Base-by-base conservation (phyloP, 441 rosid genomes). In the Brassica balearica region DNA sequence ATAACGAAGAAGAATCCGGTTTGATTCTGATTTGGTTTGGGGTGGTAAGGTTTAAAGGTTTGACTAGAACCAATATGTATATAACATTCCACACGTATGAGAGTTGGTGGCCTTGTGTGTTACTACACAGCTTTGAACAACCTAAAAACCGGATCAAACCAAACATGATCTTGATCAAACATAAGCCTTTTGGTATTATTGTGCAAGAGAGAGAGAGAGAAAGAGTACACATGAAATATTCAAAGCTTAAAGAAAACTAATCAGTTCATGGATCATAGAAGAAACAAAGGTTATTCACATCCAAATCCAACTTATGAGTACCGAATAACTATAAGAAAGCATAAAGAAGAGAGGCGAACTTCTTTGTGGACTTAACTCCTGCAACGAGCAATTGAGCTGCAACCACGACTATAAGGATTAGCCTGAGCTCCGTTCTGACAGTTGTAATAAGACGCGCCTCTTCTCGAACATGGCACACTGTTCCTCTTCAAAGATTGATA, bases 381-480 rank as follows among this genome's bases (percentile, higher is more conserved):
- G 82, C 93, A 89, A 25, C 78, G 83, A 72, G 91, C 78, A 64
- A 89, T 86, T 4, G 82, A 29, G 29, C 83, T 85, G 80, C 91
- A 89, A 34, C 90, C 89, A 55, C 90, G 88, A 70, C 12, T 74
- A 48, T 88, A 89, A 23, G 90, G 90, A 70, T 89, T 89, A 55
- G 90, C 88, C 56, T 82, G 70, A 11, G 87, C 90, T 3, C 91
- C 91, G 4, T 76, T 34, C 77, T 76, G 78, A 71, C 93, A 89
- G 67, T 88, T 89, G 75, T 89, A 88, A 77, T 89, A 89, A 29
- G 90, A 88, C 0, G 90, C 91, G 2, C 93, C 93, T 80, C 89
- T 82, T 63, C 32, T 86, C 4, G 91, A 86, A 78, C 93, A 88
- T 6, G 93, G 91, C 60, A 85, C 86, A 10, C 87, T 77, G 82